Conservation (phyloP, 2,329 filamentous ascomycete genomes). For the Sporothrix schenckii region DNA sequence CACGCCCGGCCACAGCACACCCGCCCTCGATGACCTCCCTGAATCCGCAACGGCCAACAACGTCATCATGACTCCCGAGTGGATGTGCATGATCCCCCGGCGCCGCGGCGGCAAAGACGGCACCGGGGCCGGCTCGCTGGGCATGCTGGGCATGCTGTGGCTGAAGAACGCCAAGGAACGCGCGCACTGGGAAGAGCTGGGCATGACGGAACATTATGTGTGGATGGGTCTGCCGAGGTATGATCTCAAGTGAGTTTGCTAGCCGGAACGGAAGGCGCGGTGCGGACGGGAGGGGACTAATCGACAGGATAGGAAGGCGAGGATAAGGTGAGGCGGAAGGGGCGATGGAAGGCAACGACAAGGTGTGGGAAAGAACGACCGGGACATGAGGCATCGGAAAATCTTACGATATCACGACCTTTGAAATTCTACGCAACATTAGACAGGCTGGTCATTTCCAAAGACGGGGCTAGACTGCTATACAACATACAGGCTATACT, state of each 20-base stretch:
- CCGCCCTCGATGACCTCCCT: conserved; percentile 27
- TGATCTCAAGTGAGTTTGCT: background rate
- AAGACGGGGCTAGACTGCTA: conserved; percentile 2
- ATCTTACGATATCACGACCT: conserved; percentile 18
- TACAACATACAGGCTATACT: background rate
- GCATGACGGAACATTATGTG: conserved; percentile 37
- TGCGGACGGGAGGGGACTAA: background rate
- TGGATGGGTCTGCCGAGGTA: conserved; percentile 36
- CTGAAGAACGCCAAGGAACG: conserved; percentile 38
- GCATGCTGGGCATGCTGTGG: conserved; percentile 45
- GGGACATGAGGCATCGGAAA: background rate
- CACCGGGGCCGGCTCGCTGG: conserved; percentile 42
- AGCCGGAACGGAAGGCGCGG: background rate
- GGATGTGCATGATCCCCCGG: conserved; percentile 44
- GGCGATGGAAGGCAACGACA: background rate
- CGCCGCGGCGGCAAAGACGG: conserved; percentile 38
- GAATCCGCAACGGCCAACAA: conserved; percentile 40
- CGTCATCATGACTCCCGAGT: conserved; percentile 42
- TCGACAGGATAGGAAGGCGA: background rate
- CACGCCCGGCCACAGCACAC: conserved; percentile 26
- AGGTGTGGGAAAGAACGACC: background rate
- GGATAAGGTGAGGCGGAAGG: background rate
- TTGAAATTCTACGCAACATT: conserved; percentile 10
- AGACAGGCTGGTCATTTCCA: background rate
- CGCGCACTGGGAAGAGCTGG: conserved; percentile 39